A percentile compares a stretch with the other conserved stretches of the same genome.
Evolutionary conservation across 306 rosid species (phyloP).

Genomic region (Cajanus cajan): DNA sequence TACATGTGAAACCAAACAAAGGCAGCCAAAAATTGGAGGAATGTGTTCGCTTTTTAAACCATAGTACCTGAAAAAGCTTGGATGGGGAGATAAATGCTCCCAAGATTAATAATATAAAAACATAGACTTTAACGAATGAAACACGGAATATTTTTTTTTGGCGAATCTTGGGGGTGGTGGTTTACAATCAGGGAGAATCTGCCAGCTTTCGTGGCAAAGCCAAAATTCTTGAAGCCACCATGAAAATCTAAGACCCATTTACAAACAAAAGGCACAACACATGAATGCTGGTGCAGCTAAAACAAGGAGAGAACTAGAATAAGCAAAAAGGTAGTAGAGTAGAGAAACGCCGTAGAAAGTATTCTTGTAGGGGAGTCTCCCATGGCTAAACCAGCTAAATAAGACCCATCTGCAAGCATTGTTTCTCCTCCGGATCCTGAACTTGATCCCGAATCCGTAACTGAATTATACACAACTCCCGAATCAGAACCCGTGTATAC

Average conservation of each 20-base stretch:
- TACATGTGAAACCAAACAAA: slow-evolving; percentile 28
- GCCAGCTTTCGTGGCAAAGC: slow-evolving; percentile 47
- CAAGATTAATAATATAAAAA: slow-evolving; percentile 1
- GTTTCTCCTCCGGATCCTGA: slow-evolving; percentile 36
- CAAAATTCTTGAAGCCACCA: slow-evolving; percentile 46
- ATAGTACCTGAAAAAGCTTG: slow-evolving; percentile 22
- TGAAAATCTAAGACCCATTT: slow-evolving; percentile 40
- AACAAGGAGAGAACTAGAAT: slow-evolving; percentile 23
- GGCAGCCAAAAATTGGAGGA: slow-evolving; percentile 25
- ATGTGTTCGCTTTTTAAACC: slow-evolving; percentile 12
- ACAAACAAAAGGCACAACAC: slow-evolving; percentile 20
- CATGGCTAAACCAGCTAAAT: slow-evolving; percentile 97
- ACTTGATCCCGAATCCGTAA: slow-evolving; percentile 24
- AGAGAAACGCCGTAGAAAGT: slow-evolving; percentile 11
- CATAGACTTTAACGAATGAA: slow-evolving; percentile 22
- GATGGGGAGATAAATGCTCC: background rate
- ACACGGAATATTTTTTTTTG: slow-evolving; percentile 36
- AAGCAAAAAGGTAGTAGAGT: slow-evolving; percentile 16
- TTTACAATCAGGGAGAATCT: slow-evolving; percentile 53
- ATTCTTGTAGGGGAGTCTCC: slow-evolving; percentile 58
- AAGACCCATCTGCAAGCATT: slow-evolving; percentile 72
- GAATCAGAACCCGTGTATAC: slow-evolving; percentile 30
- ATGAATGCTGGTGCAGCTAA: slow-evolving; percentile 32
- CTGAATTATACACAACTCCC: slow-evolving; percentile 22
- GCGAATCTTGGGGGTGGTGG: slow-evolving; percentile 44